phyloP scores from a whole-genome alignment of 805 yeast genomes.

The Yamadazyma nakazawae region DNA sequence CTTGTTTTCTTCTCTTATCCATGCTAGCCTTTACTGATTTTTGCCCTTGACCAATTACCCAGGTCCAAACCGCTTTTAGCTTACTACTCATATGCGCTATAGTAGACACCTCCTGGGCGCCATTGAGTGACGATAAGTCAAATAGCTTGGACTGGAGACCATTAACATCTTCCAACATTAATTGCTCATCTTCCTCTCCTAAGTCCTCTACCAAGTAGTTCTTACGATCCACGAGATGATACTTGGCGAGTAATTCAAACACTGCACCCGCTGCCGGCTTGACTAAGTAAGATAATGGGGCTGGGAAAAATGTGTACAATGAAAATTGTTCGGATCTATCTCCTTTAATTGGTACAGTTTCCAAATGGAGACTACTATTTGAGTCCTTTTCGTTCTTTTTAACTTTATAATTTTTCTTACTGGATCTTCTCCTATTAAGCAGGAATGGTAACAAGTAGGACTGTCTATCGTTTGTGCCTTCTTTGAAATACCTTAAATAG shows the following conservation, averaged over 20 bases:
- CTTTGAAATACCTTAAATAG: conserved; percentile 37
- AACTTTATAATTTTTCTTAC: conserved; percentile 12
- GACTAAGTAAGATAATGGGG: conserved; percentile 31
- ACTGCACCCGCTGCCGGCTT: conserved; percentile 16
- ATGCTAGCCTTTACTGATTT: conserved; percentile 23
- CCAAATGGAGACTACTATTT: conserved; percentile 16
- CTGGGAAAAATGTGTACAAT: conserved; percentile 40
- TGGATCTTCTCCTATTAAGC: conserved; percentile 17
- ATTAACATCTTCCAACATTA: conserved; percentile 27
- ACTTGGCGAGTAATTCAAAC: conserved; percentile 20
- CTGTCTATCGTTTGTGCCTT: conserved; percentile 42
- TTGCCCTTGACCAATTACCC: conserved; percentile 17
- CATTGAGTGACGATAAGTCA: conserved; percentile 39
- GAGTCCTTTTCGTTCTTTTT: conserved; percentile 7
- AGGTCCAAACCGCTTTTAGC: conserved; percentile 20
- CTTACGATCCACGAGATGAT: conserved; percentile 18
- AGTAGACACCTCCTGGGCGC: conserved; percentile 35
- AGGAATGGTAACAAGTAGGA: conserved; percentile 39
- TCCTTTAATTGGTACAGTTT: conserved; percentile 19
- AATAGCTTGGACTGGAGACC: conserved; percentile 34
- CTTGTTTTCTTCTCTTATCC: conserved; percentile 41
- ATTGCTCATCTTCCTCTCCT: conserved; percentile 19
- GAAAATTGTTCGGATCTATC: conserved; percentile 32
- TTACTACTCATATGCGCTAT: conserved; percentile 27
- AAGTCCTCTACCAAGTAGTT: conserved; percentile 16